Conservation (phyloP, 306 rosid genomes). For the Cucumis cinereus region DNA sequence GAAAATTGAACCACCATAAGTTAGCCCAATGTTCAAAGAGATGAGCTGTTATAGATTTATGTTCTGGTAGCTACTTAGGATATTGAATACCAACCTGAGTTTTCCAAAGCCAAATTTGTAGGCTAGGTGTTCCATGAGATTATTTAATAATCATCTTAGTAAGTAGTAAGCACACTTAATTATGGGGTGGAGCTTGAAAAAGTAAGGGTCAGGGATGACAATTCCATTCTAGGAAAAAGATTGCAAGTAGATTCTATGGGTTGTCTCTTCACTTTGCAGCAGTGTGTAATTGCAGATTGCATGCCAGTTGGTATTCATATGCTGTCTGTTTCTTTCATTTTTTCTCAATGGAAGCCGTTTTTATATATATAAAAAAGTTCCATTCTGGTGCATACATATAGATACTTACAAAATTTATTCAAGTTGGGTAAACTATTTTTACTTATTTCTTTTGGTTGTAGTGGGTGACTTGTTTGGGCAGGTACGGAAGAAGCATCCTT, state of each 20-base stretch:
- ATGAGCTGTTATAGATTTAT: neutral
- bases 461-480: conserved; percentile 86
- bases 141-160: neutral
- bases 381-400: neutral
- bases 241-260: neutral
- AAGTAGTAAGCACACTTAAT: too few relatives aligned
- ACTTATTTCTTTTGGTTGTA: conserved; percentile 19
- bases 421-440: neutral
- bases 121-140: neutral
- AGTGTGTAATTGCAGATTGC: neutral
- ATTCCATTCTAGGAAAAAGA: neutral
- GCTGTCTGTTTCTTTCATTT: neutral
- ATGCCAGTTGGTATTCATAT: neutral
- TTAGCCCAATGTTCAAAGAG: too few relatives aligned
- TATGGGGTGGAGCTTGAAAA: neutral
- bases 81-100: neutral
- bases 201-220: neutral
- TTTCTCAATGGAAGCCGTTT: too few relatives aligned
- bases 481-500: conserved; percentile 72
- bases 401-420: neutral
- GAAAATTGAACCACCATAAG: too few relatives aligned
- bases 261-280: neutral
- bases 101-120: neutral
- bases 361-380: too few relatives aligned
- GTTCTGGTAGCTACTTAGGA: neutral